These are phyloP conservation scores for Gastrolobium villosum DNA, from an alignment of 306 rosid species.

Conservation along the genomic window DNA sequence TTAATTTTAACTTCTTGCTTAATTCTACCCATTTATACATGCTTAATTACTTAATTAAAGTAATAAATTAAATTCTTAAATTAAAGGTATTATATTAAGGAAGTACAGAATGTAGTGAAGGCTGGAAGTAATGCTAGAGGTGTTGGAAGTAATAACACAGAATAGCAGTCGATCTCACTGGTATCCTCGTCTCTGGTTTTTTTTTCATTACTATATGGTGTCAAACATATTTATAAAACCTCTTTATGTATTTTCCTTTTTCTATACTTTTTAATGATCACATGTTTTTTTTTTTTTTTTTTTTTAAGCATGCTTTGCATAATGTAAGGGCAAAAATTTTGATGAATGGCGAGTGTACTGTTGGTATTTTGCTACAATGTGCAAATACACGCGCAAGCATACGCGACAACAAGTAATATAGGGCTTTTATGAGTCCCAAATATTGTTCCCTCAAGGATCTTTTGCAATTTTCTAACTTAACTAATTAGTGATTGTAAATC, in stretches of 20 bases:
- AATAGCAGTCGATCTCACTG: slow-evolving; percentile 96
- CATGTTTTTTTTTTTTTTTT: slow-evolving; percentile 43
- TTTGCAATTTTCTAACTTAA: no score
- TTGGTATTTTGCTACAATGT: no score
- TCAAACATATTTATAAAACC: background rate
- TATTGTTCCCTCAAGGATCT: no score
- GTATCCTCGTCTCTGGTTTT: slow-evolving; percentile 50
- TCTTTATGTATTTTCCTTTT: slow-evolving; percentile 15
- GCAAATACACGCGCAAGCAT: no score
- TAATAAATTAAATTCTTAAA: no score
- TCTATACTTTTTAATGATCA: slow-evolving; percentile 23
- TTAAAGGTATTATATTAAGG: no score
- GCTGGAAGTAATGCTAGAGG: slow-evolving; percentile 91
- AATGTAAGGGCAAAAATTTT: slow-evolving; percentile 77
- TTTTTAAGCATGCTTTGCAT: slow-evolving; percentile 79
- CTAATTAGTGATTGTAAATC: no score
- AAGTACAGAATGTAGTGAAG: slow-evolving; percentile 79
- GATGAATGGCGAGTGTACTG: slow-evolving; percentile 75
- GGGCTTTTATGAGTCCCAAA: no score
- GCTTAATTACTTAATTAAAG: no score
- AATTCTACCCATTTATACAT: no score
- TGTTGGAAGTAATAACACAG: slow-evolving; percentile 85
- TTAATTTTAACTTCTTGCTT: no score
- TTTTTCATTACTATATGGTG: background rate
- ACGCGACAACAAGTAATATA: no score